Conservation (phyloP, 192 early-diverging fungal genomes). For the Gaertneriomyces semiglobifer region DNA sequence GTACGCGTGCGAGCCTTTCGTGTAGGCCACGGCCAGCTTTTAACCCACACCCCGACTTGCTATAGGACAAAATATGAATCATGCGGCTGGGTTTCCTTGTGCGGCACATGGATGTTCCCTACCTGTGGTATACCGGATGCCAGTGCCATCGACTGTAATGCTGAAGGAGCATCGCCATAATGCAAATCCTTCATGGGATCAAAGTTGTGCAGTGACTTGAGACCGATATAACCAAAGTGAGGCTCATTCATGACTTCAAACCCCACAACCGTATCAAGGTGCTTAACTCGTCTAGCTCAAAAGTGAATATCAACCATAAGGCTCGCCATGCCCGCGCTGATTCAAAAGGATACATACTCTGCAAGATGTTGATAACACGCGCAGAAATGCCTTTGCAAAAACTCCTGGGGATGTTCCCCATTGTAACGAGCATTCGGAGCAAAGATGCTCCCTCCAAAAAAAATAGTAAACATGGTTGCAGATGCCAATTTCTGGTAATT, state of each 20-base stretch:
- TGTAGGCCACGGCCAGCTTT: conserved; percentile 74
- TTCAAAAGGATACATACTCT: conserved; percentile 30
- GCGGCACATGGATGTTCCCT: neutral
- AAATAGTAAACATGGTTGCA: conserved; percentile 81
- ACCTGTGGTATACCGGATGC: conserved; percentile 64
- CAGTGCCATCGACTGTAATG: conserved; percentile 73
- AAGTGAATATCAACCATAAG: neutral
- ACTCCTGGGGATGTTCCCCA: conserved; percentile 63
- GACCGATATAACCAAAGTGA: conserved; percentile 71
- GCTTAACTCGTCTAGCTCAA: conserved; percentile 52
- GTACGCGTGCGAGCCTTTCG: conserved; percentile 48
- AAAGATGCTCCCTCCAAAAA: conserved; percentile 71
- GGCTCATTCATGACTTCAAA: conserved; percentile 83
- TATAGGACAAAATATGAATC: conserved; percentile 5
- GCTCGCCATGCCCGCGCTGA: neutral
- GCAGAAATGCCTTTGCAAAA: conserved; percentile 66
- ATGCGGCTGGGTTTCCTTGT: neutral
- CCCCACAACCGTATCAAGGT: conserved; percentile 66
- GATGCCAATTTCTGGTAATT: conserved; percentile 83
- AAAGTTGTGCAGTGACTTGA: conserved; percentile 54
- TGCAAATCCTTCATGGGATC: conserved; percentile 64
- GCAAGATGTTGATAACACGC: conserved; percentile 68
- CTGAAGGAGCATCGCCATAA: conserved; percentile 66
- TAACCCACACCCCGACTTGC: conserved; percentile 72
- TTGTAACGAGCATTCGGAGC: conserved; percentile 64